Evolutionary conservation across 192 early-diverging fungal genomes (phyloP).

Genomic region (Glomus cerebriforme): DNA sequence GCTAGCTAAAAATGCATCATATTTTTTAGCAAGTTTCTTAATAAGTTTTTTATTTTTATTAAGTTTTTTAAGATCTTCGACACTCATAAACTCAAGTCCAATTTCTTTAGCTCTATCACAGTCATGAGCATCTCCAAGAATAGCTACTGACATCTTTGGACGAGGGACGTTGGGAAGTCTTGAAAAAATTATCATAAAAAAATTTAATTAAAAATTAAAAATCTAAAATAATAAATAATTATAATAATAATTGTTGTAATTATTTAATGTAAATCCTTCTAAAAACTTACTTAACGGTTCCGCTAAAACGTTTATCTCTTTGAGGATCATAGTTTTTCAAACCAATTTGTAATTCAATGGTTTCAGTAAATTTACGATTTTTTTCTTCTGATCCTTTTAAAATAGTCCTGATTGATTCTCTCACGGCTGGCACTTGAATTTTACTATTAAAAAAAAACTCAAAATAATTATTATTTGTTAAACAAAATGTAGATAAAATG

Average conservation of each 20-base stretch:
- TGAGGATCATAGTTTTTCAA: conserved; percentile 99
- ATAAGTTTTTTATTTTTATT: conserved; percentile 99
- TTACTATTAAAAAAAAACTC: conserved; percentile 53
- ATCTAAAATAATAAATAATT: neutral
- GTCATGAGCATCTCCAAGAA: conserved; percentile 95
- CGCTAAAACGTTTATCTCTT: conserved; percentile 99
- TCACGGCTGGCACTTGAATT: conserved; percentile 87
- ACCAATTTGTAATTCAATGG: conserved; percentile 97
- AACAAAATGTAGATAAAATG: neutral
- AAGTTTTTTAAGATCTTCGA: conserved; percentile 98
- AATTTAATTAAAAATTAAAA: neutral
- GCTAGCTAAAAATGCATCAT: conserved; percentile 97
- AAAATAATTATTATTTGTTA: neutral
- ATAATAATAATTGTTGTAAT: no score
- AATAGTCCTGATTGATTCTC: conserved; percentile 73
- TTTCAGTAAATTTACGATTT: conserved; percentile 95
- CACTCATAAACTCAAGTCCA: conserved; percentile 87
- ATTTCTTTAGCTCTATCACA: conserved; percentile 93
- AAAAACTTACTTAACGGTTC: conserved; percentile 71
- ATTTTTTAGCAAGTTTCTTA: conserved; percentile 99
- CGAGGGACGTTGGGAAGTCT: conserved; percentile 93
- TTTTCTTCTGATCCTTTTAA: conserved; percentile 81
- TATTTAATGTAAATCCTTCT: neutral
- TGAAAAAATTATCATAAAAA: neutral
- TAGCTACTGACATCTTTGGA: conserved; percentile 93